phyloP scores from a whole-genome alignment of 805 yeast species.

The Wickerhamiella kurtzmanii region DNA sequence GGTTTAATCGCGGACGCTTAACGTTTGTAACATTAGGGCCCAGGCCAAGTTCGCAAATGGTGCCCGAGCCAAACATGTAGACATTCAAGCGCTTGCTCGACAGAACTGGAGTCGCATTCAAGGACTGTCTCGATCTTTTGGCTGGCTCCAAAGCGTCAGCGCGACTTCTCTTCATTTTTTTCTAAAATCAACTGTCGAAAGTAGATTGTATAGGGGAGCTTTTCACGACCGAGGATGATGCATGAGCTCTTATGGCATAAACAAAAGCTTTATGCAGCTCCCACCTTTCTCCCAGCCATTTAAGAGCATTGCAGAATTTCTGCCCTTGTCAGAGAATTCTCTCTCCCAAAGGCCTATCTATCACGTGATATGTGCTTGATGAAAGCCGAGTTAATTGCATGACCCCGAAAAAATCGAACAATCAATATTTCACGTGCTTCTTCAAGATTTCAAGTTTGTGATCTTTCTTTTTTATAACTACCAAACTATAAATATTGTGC shows the following conservation, averaged over 20 bases:
- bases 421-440: no score
- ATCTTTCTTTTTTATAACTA: no score
- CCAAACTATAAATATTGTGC: no score
- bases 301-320: no score
- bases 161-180: constrained; percentile 10
- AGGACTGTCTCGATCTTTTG: constrained; percentile 11
- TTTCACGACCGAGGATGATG: neutral
- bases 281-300: no score
- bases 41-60: constrained; percentile 95
- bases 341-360: no score
- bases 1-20: constrained; percentile 87
- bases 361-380: no score
- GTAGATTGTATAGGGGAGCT: neutral
- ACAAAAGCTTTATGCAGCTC: neutral
- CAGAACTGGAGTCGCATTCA: constrained; percentile 11
- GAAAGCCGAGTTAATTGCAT: no score
- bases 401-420: no score
- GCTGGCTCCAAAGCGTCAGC: constrained; percentile 7
- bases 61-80: constrained; percentile 92
- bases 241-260: no score
- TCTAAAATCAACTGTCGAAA: neutral
- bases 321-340: neutral
- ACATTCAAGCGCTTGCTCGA: constrained; percentile 38
- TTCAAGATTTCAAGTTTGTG: no score
- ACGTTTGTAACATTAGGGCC: constrained; percentile 93